Conservation (phyloP, 2,329 filamentous ascomycete species). For the Pseudocercospora eumusae region DNA sequence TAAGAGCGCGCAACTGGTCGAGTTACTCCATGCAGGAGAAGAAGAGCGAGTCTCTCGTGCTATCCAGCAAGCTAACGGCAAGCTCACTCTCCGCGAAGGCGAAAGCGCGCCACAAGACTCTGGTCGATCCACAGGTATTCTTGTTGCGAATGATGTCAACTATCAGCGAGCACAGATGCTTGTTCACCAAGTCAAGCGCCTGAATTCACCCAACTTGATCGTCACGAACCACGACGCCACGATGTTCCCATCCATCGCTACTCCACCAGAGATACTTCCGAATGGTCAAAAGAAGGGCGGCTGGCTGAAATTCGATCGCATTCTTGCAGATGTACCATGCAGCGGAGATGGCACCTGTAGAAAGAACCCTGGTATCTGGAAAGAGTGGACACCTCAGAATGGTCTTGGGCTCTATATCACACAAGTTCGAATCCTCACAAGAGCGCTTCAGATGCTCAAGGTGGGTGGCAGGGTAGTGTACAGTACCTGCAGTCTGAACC, state of each 20-base stretch:
- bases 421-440: conserved; percentile 85
- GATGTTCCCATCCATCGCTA: conserved; percentile 86
- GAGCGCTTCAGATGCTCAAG: conserved; percentile 93
- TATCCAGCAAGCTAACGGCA: conserved; percentile 56
- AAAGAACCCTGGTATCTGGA: conserved; percentile 94
- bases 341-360: conserved; percentile 91
- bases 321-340: conserved; percentile 94
- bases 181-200: conserved; percentile 94
- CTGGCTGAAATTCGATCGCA: conserved; percentile 95
- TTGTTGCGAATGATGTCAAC: conserved; percentile 95
- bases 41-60: conserved; percentile 79
- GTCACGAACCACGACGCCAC: conserved; percentile 98
- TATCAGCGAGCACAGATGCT: conserved; percentile 97
- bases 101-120: conserved; percentile 57
- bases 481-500: conserved; percentile 98
- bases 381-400: conserved; percentile 87
- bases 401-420: conserved; percentile 83
- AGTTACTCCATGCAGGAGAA: conserved; percentile 91
- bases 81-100: conserved; percentile 22
- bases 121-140: conserved; percentile 83
- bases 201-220: conserved; percentile 93
- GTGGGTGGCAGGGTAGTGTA: conserved; percentile 93
- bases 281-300: conserved; percentile 53
- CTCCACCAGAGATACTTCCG: conserved; percentile 60
- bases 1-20: conserved; percentile 92